phyloP scores from a whole-genome alignment of 306 rosid species.

The Quercus dentata region DNA sequence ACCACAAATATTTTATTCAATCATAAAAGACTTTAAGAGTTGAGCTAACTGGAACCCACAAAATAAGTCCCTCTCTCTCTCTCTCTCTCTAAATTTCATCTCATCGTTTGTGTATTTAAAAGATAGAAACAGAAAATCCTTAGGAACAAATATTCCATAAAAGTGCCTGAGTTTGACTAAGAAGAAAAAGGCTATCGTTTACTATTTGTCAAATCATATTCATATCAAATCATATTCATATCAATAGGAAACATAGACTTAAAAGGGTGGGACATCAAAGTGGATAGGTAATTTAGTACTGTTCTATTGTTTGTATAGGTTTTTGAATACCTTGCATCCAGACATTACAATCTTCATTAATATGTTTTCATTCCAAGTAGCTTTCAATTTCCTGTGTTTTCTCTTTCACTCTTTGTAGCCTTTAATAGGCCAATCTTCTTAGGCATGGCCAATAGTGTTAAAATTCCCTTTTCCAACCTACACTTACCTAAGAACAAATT shows the following conservation, averaged over 20 bases:
- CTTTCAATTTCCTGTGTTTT: constrained; percentile 17
- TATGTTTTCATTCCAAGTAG: constrained; percentile 27
- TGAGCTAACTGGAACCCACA: no score
- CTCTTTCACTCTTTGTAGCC: constrained; percentile 10
- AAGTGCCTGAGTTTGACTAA: neutral
- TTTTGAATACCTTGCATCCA: constrained; percentile 29
- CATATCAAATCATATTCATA: constrained; percentile 10
- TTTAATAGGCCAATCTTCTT: constrained; percentile 23
- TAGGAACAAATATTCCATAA: neutral
- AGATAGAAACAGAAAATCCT: neutral
- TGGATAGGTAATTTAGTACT: constrained; percentile 11
- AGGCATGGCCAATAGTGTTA: constrained; percentile 30
- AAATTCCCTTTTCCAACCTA: constrained; percentile 27
- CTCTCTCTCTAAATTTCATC: neutral
- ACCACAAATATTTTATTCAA: no score
- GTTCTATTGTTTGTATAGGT: constrained; percentile 29
- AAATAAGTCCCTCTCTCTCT: no score
- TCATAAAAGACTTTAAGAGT: no score
- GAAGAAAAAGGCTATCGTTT: neutral
- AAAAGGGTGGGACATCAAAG: constrained; percentile 36
- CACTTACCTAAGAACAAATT: constrained; percentile 35
- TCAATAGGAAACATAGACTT: constrained; percentile 28
- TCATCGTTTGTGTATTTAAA: neutral
- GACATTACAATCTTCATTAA: constrained; percentile 13
- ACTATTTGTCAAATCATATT: neutral